Evolutionary conservation across 2,329 filamentous ascomycete genomes (phyloP), one percentile per base, ranked within the genome.

Genomic region (Phaeosphaeriaceae sp.): DNA sequence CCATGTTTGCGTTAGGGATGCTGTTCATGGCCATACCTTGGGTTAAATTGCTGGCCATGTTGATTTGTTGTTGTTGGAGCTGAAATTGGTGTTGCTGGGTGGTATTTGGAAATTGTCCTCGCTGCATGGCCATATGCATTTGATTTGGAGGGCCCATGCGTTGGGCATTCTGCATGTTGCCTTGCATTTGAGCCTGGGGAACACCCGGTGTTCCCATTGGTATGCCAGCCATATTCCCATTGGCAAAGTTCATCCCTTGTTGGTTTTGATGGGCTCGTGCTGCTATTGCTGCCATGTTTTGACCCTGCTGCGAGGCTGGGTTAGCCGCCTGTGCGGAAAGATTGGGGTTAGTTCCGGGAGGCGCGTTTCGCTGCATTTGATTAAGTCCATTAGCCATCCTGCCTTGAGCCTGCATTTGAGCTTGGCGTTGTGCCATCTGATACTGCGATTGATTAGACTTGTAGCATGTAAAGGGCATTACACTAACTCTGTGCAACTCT

Each of bases 101-200:
- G 42, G 60, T 50, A 28, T 63, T 66, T 8, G 61, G 58, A 41
- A 67, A 68, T 43, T 72, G 68, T 28, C 63, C 60, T 43, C 67
- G 60, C 50, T 74, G 72, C 69, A 75, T 74, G 13, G 67, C 66
- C 60, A 74, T 68, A 11, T 71, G 70, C 56, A 73, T 64, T 46
- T 73, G 67, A 37, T 74, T 70, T 12, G 68, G 71, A 52, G 73
- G 73, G 35, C 61, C 63, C 76, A 90, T 81, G 46, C 87, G 82
- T 44, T 83, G 80, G 54, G 87, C 82, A 39, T 74, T 75, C 54
- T 77, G 78, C 71, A 81, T 78, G 28, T 81, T 76, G 13, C 80
- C 79, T 61, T 88, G 86, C 76, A 90, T 81, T 57, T 88, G 88
- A 18, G 87, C 86, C 67, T 89, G 87, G 30, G 86, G 84, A 18